Base-by-base conservation (phyloP, 2,329 filamentous ascomycete genomes). In the Rugonectria rugulosa region DNA sequence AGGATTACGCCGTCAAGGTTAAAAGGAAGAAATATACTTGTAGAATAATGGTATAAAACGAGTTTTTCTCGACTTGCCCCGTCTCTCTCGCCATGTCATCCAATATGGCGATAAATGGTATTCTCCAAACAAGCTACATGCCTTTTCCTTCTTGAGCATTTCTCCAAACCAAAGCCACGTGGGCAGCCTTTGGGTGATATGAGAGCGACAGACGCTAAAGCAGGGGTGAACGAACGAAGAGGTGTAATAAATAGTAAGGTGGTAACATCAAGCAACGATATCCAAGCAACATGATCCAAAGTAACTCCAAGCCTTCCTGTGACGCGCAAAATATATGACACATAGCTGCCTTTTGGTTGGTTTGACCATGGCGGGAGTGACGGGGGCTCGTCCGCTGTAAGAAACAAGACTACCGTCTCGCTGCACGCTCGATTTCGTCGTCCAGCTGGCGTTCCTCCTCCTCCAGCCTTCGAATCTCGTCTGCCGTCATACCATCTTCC, bases 401-500 rank as follows among this genome's bases (percentile, higher is more conserved):
- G 47, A 58, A 42, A 43, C 29, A 19, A 46, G 32, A 59, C 60
- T 66, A 67, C 34, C 68, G 60, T 49, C 64, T 67, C 34, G 62
- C 75, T 4, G 75, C 76, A 48, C 77, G 75, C 68, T 81, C 80
- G 64, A 86, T 86, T 24, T 81, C 84, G 12, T 75, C 80, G 51
- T 86, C 84, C 29, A 87, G 72, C 57, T 81, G 77, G 56, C 79
- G 69, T 70, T 87, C 84, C 65, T 86, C 83, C 58, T 85, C 83
- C 63, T 84, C 82, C 36, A 86, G 61, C 59, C 80, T 69, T 46
- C 77, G 73, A 42, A 86, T 82, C 66, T 86, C 81, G 0, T 81
- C 82, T 8, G 75, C 73, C 42, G 83, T 85, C 83, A 86, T 86
- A 44, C 81, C 80, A n/a, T 85, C 82, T 64, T 86, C 83, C 5